A percentile compares a stretch with the other conserved stretches of the same genome.
These are phyloP conservation scores for Aspergillus luchuensis DNA, from an alignment of 2,329 filamentous ascomycete genomes.

Conservation along the genomic window DNA sequence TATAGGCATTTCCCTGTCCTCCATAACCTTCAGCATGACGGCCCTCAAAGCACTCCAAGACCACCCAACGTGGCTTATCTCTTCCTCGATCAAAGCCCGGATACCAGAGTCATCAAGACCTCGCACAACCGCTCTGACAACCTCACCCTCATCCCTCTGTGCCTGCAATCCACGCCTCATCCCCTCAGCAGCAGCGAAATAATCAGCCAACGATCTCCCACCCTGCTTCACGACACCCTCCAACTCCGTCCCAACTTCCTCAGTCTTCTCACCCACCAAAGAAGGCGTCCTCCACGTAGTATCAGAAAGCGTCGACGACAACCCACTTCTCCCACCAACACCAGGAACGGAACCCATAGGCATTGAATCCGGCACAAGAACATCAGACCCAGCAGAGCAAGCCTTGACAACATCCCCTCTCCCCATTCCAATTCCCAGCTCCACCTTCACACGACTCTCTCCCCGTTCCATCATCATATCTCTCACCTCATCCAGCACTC, in stretches of 20 bases:
- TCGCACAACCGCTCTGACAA: slow-evolving; percentile 35
- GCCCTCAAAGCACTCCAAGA: slow-evolving; percentile 25
- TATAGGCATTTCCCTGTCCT: background rate
- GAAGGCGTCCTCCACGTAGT: slow-evolving; percentile 17
- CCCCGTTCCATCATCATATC: background rate
- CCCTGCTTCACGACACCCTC: slow-evolving; percentile 24
- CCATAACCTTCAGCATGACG: slow-evolving; percentile 16
- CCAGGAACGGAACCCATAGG: background rate
- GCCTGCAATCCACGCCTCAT: slow-evolving; percentile 21
- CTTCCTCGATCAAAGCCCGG: slow-evolving; percentile 24
- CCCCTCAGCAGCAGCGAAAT: slow-evolving; percentile 28
- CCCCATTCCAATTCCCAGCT: background rate
- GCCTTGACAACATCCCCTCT: background rate
- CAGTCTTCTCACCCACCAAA: no score
- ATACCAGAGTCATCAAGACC: slow-evolving; percentile 28
- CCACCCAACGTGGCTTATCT: slow-evolving; percentile 29
- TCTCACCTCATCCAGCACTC: background rate
- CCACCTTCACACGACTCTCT: background rate
- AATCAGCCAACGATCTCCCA: slow-evolving; percentile 25
- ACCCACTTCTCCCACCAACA: background rate
- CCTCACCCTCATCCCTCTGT: slow-evolving; percentile 20
- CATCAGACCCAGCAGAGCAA: slow-evolving; percentile 4
- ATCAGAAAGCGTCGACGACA: slow-evolving; percentile 10
- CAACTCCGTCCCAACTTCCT: background rate
- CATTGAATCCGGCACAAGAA: slow-evolving; percentile 22